A percentile compares a stretch with the other conserved stretches of the same genome.
phyloP scores from a whole-genome alignment of 164 flowering plant species.

The Chimonanthus salicifolius region DNA sequence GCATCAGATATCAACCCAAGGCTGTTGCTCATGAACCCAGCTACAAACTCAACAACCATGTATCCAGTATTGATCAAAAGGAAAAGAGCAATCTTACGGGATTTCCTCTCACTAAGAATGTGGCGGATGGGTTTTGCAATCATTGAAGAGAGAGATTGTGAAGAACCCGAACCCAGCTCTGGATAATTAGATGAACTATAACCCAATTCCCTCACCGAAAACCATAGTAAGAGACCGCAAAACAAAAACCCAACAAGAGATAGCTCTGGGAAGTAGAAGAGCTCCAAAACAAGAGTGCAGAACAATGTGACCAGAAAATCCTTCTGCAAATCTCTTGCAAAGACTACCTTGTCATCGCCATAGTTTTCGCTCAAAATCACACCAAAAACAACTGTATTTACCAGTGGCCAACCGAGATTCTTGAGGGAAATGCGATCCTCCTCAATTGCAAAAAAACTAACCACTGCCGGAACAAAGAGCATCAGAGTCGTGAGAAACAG shows the following conservation, averaged over 20 bases:
- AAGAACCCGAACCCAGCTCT: conserved; percentile 52
- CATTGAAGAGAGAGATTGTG: conserved; percentile 33
- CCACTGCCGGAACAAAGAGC: conserved; percentile 63
- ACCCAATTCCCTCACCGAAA: conserved; percentile 65
- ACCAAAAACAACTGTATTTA: conserved; percentile 84
- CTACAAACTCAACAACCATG: conserved; percentile 94
- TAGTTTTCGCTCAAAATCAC: conserved; percentile 75
- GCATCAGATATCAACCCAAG: conserved; percentile 99
- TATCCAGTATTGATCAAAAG: conserved; percentile 82
- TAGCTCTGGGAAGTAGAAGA: conserved; percentile 78
- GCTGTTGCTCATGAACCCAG: conserved; percentile 96
- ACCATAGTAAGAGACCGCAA: conserved; percentile 62
- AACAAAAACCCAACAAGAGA: conserved; percentile 72
- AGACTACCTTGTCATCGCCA: conserved; percentile 50
- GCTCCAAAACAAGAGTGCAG: conserved; percentile 73
- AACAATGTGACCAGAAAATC: conserved; percentile 66
- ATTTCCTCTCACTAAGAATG: conserved; percentile 83
- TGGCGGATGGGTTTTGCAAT: conserved; percentile 69
- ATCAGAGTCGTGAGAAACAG: conserved; percentile 55
- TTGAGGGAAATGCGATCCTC: conserved; percentile 41
- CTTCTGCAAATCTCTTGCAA: conserved; percentile 46
- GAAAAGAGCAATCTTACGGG: conserved; percentile 88
- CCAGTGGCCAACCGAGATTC: conserved; percentile 74
- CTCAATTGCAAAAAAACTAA: conserved; percentile 44
- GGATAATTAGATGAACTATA: conserved; percentile 30